Evolutionary conservation across 768 basidiomycete species (phyloP).

Genomic region (Clathrus columnatus): DNA sequence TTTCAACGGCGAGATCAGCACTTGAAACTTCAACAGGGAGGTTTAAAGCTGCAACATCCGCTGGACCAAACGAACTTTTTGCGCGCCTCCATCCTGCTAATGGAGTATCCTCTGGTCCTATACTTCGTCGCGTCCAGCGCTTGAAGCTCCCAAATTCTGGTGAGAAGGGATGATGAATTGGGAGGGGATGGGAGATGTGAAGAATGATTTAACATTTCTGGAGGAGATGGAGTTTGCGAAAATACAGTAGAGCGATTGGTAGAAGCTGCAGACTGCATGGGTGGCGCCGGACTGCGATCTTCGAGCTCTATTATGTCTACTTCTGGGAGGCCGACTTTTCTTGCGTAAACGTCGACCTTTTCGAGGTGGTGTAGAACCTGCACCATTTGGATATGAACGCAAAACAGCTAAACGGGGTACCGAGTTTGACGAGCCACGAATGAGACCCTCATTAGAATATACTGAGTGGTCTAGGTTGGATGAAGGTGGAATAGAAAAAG

Average conservation of each 20-base stretch:
- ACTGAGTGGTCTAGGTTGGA: slow-evolving; percentile 36
- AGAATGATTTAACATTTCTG: slow-evolving; percentile 20
- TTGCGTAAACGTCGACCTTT: slow-evolving; percentile 61
- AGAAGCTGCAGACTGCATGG: too few relatives aligned
- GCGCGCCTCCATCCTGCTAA: slow-evolving; percentile 1
- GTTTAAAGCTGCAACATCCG: not conserved
- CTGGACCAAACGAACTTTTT: slow-evolving; percentile 1
- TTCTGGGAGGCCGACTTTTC: slow-evolving; percentile 61
- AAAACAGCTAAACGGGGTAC: slow-evolving; percentile 28
- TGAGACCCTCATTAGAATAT: slow-evolving; percentile 30
- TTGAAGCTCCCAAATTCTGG: slow-evolving; percentile 53
- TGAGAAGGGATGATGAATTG: slow-evolving; percentile 30
- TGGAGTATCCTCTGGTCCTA: slow-evolving; percentile 10
- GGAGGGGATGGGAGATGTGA: slow-evolving; percentile 24
- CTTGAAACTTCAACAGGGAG: not conserved
- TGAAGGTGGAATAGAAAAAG: slow-evolving; percentile 57
- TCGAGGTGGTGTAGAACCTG: slow-evolving; percentile 45
- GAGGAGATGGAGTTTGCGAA: not conserved
- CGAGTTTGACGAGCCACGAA: slow-evolving; percentile 32
- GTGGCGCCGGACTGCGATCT: slow-evolving; percentile 16
- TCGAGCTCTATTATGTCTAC: slow-evolving; percentile 44
- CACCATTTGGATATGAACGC: slow-evolving; percentile 51
- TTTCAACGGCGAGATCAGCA: not conserved
- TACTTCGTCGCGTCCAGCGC: slow-evolving; percentile 29
- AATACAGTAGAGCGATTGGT: not conserved